Evolutionary conservation across 2,329 filamentous ascomycete genomes (phyloP), one percentile per base, ranked within the genome.

Genomic region (Biscogniauxia mediterranea): DNA sequence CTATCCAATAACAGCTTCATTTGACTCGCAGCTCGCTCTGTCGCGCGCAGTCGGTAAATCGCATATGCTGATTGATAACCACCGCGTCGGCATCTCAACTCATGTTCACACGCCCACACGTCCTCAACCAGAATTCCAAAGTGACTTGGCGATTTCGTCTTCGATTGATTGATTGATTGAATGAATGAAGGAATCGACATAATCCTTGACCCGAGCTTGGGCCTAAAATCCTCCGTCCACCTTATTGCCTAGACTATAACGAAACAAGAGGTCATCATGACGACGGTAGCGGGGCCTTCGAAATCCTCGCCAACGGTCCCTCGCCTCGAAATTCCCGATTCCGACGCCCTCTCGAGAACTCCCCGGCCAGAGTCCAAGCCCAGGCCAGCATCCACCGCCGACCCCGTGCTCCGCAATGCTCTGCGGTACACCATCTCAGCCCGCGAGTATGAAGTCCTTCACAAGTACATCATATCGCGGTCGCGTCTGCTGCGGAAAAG

Each of bases 381-480:
- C 1, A 68, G 66, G 46, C 61, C 69, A 8, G 69, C 61, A 58
- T 69, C 75, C 3, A 69, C 76, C 46, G 74, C 77, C 61, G 90
- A 94, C 67, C 89, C 91, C 5, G 83, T 96, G 64, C 83, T 96
- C 60, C 91, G 91, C 76, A 96, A 95, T 75, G 89, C 92, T 52
- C 82, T 97, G 61, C 89, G 93, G 67, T 93, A 97, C 77, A 95
- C 91, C 61, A 92, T 93, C 73, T 89, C 87, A 6, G 88, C 92
- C 51, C 87, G 89, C 75, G 93, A 97, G 75, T 97, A 97, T 76
- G 89, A 91, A 67, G 80, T 89, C 1, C 84, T 97, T 19, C 92
- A 97, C 76, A 89, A 89, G 71, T 93, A 93, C 72, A 84, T 96
- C 57, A 83, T 95, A 56, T 92, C 91, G 63, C 87, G 89, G 54